Evolutionary conservation across 345 rosid genomes (phyloP), one percentile per base, ranked within the genome.

Genomic region (Aethionema arabicum): DNA sequence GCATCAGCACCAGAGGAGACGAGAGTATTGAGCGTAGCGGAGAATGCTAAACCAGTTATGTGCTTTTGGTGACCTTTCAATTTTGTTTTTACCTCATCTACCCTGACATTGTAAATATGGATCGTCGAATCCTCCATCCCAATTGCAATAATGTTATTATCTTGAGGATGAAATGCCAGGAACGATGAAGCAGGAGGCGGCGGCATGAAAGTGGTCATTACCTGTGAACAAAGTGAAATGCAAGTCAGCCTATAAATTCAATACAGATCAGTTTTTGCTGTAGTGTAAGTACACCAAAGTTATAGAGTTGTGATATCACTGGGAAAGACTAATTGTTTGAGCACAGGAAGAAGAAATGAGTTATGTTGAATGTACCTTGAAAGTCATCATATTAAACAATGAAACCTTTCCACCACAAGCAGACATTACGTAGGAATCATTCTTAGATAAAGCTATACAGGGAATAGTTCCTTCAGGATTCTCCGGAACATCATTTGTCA

Each of bases 1-100:
- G 95, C 89, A 79, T 86, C 95, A 46, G 95, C 95, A 54, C 87
- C 95, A 0, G 95, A 86, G 9, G 95, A 86, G 45, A 86, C 87
- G 79, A 86, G 73, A 49, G 80, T 71, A 54, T 76, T 77, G 40
- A 80, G 84, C 69, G 27, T 74, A 52, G 85, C 72, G 43, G 95
- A 86, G 64, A 86, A 86, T 13, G 90, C 95, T 63, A 86, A 69
- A 52, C 95, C 90, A 32, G 87, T 80, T 32, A 86, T 82, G 60
- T 85, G 74, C 60, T 80, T 86, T 63, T 83, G 84, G 66, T 86
- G 95, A 41, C 95, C 95, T 74, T 77, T 83, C 69, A 84, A 53
- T 72, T 82, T 84, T 40, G 95, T 78, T 79, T 82, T 86, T 59
- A 82, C 92, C 92, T 86, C 88, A 53, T 86, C 88, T 16, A 86